These are phyloP conservation scores for Lactuca saligna DNA, from an alignment of 129 eudicot genomes.

Conservation along the genomic window DNA sequence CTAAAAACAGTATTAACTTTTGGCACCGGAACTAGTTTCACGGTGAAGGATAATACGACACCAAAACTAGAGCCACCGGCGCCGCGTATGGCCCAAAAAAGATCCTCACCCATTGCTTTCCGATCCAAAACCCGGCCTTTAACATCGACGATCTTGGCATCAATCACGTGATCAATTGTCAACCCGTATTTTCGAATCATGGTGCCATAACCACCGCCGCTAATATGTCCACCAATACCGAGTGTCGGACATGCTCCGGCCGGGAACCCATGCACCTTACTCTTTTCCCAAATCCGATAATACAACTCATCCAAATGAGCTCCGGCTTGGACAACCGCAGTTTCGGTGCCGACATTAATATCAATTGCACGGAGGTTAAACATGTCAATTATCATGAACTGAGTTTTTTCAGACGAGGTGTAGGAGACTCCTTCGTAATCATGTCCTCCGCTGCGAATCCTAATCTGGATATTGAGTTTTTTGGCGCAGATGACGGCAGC, in stretches of 20 bases:
- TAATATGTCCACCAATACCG: slow-evolving; percentile 35
- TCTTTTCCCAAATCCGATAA: slow-evolving; percentile 30
- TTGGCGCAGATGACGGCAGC: slow-evolving; percentile 45
- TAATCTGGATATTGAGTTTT: slow-evolving; percentile 25
- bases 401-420: slow-evolving; percentile 9
- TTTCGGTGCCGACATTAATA: slow-evolving; percentile 19
- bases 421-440: slow-evolving; percentile 38
- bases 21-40: slow-evolving; percentile 34
- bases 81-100: slow-evolving; percentile 38
- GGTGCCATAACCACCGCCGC: slow-evolving; percentile 40
- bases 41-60: slow-evolving; percentile 32
- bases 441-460: slow-evolving; percentile 41
- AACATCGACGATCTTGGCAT: slow-evolving; percentile 29
- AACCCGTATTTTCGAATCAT: slow-evolving; percentile 42
- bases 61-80: slow-evolving; percentile 42
- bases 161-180: slow-evolving; percentile 32
- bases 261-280: slow-evolving; percentile 39
- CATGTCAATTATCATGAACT: slow-evolving; percentile 37
- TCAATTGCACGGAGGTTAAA: slow-evolving; percentile 12
- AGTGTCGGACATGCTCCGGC: slow-evolving; percentile 37
- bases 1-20: slow-evolving; percentile 24
- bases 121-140: slow-evolving; percentile 29
- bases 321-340: slow-evolving; percentile 27
- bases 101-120: slow-evolving; percentile 38
- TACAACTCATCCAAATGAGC: slow-evolving; percentile 36